Evolutionary conservation across 495 filamentous ascomycete species (phyloP).

Genomic region (Aspergillus baeticus): DNA sequence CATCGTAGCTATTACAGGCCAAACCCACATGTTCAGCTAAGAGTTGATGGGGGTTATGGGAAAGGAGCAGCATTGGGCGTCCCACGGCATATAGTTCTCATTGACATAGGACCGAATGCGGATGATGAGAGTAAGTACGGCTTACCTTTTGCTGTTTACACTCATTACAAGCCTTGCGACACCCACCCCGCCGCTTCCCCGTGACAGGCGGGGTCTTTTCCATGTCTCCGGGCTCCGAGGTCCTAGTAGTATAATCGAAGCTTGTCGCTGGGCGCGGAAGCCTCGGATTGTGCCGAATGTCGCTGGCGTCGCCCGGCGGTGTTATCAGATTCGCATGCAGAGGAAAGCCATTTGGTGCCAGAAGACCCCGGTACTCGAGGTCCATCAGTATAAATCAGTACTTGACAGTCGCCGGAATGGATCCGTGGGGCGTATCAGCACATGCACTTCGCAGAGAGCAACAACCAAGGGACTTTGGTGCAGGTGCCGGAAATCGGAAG

Average conservation of each 20-base stretch:
- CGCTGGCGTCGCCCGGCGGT: constrained; percentile 30
- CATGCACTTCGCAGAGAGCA: constrained; percentile 25
- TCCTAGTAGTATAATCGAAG: constrained; percentile 34
- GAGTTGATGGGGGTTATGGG: background rate
- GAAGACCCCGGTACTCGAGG: constrained; percentile 39
- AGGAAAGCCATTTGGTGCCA: constrained; percentile 38
- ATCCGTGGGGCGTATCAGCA: constrained; percentile 28
- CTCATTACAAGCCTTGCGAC: constrained; percentile 49
- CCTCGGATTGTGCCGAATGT: constrained; percentile 44
- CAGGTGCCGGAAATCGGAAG: constrained; percentile 49
- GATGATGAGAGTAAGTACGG: background rate
- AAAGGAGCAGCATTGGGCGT: background rate
- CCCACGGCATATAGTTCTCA: constrained; percentile 2
- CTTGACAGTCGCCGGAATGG: constrained; percentile 33
- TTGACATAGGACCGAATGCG: background rate
- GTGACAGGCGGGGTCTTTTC: constrained; percentile 45
- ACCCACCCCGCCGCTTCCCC: constrained; percentile 47
- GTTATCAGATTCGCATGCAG: constrained; percentile 29
- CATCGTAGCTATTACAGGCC: constrained; percentile 37
- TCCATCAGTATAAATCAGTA: constrained; percentile 40
- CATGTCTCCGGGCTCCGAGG: constrained; percentile 38
- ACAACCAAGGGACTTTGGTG: constrained; percentile 13
- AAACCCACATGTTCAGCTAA: constrained; percentile 10
- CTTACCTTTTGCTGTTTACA: constrained; percentile 52
- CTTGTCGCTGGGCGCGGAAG: constrained; percentile 36